phyloP scores from a whole-genome alignment of 768 basidiomycete species.

The Boletus sensibilis region DNA sequence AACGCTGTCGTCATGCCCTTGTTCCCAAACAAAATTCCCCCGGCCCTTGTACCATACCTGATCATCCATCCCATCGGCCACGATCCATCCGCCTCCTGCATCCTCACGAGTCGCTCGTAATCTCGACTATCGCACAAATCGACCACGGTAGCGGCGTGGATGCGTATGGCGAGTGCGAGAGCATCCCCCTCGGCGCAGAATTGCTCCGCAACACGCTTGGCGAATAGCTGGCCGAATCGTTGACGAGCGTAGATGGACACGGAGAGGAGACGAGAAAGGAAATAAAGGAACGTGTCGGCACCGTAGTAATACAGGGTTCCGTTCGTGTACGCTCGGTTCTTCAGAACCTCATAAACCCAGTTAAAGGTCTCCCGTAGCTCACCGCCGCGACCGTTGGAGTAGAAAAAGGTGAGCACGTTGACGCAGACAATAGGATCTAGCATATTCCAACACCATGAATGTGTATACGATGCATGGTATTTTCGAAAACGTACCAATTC shows the following conservation, averaged over 20 bases:
- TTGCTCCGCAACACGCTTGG: constrained; percentile 13
- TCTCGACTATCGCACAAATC: constrained; percentile 15
- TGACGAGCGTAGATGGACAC: constrained; percentile 17
- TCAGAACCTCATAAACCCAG: constrained; percentile 20
- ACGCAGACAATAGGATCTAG: constrained; percentile 22
- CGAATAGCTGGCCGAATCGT: constrained; percentile 12
- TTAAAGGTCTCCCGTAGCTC: constrained; percentile 22
- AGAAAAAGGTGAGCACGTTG: constrained; percentile 22
- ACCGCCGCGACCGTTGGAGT: constrained; percentile 18
- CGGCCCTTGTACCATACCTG: constrained; percentile 4
- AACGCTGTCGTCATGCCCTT: constrained; percentile 23
- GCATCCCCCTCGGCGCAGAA: constrained; percentile 22
- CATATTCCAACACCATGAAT: neutral
- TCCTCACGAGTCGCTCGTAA: constrained; percentile 12
- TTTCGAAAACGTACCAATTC: constrained; percentile 15
- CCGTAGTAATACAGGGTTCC: constrained; percentile 22
- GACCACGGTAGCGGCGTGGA: constrained; percentile 11
- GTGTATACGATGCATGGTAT: neutral
- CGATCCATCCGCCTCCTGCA: constrained; percentile 23
- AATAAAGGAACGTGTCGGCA: constrained; percentile 19
- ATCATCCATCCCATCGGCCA: constrained; percentile 23
- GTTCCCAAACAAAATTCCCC: constrained; percentile 13
- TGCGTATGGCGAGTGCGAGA: constrained; percentile 19
- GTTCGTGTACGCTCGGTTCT: constrained; percentile 22
- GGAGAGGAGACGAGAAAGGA: constrained; percentile 22